A percentile compares a stretch with the other conserved stretches of the same genome.
Conservation (phyloP, 306 rosid genomes). For the Aeschynomene evenia region DNA sequence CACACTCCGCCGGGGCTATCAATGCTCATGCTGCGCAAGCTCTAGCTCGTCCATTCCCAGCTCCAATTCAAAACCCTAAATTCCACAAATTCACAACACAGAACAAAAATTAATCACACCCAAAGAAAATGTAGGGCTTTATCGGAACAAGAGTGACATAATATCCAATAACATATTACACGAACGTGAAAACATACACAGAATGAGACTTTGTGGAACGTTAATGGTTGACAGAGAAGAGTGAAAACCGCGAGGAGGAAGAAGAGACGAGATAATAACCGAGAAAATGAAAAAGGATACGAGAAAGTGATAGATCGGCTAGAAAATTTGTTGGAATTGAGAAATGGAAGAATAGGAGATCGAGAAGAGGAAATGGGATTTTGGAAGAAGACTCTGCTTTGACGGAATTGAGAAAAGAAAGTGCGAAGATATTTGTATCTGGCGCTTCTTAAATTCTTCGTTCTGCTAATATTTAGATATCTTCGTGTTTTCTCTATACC, state of each 20-base stretch:
- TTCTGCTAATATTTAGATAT: neutral
- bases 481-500: neutral
- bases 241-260: neutral
- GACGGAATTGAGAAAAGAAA: neutral
- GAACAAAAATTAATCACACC: slow-evolving; percentile 24
- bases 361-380: slow-evolving; percentile 34
- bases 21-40: slow-evolving; percentile 78
- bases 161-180: neutral
- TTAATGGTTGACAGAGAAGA: neutral
- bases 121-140: slow-evolving; percentile 60
- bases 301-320: slow-evolving; percentile 48
- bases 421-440: neutral
- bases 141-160: slow-evolving; percentile 17
- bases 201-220: neutral
- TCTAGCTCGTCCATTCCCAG: slow-evolving; percentile 31
- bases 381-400: neutral
- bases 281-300: slow-evolving; percentile 29
- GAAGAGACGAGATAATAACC: slow-evolving; percentile 28
- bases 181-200: slow-evolving; percentile 20
- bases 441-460: neutral
- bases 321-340: slow-evolving; percentile 24
- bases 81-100: slow-evolving; percentile 34
- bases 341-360: slow-evolving; percentile 47
- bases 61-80: slow-evolving; percentile 51
- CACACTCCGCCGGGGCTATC: slow-evolving; percentile 61